Percentiles rank a stretch among this genome's conserved stretches.
phyloP scores from a whole-genome alignment of 2,329 filamentous ascomycete species.

The Aspergillus sp. region DNA sequence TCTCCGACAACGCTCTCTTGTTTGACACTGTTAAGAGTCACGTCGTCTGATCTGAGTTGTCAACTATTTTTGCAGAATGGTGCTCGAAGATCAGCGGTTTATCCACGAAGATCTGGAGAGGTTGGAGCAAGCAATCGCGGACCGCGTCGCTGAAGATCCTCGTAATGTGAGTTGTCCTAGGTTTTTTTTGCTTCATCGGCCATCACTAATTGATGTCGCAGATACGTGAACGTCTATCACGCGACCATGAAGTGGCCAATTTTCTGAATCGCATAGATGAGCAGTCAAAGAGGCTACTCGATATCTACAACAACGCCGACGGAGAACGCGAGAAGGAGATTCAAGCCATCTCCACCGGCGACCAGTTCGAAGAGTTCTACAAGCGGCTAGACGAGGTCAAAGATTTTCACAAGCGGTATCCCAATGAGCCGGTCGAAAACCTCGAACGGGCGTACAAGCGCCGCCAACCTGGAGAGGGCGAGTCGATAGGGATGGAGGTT shows the following conservation, averaged over 20 bases:
- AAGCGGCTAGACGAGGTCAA: slow-evolving; percentile 78
- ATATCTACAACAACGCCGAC: slow-evolving; percentile 79
- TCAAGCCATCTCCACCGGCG: slow-evolving; percentile 77
- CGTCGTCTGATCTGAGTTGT: not conserved
- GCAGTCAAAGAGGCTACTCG: slow-evolving; percentile 76
- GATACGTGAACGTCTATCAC: slow-evolving; percentile 84
- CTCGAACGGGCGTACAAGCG: slow-evolving; percentile 88
- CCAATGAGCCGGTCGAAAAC: slow-evolving; percentile 93
- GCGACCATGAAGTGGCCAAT: slow-evolving; percentile 87
- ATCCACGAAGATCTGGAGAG: slow-evolving; percentile 96
- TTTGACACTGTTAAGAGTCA: not conserved
- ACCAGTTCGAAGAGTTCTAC: slow-evolving; percentile 90
- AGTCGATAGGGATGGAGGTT: slow-evolving; percentile 66
- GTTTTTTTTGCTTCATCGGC: not conserved
- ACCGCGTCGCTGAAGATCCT: slow-evolving; percentile 84
- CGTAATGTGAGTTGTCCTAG: slow-evolving; percentile 65
- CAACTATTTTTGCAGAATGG: slow-evolving; percentile 52
- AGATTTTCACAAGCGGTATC: slow-evolving; percentile 85
- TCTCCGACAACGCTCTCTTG: slow-evolving; percentile 2
- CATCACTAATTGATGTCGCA: slow-evolving; percentile 42
- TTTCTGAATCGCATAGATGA: slow-evolving; percentile 84
- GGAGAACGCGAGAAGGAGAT: slow-evolving; percentile 74
- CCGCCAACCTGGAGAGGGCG: slow-evolving; percentile 63
- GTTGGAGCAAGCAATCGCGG: slow-evolving; percentile 88
- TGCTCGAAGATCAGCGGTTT: slow-evolving; percentile 89